Conservation (phyloP, 208 protist genomes). For the Leishmania amazonensis region DNA sequence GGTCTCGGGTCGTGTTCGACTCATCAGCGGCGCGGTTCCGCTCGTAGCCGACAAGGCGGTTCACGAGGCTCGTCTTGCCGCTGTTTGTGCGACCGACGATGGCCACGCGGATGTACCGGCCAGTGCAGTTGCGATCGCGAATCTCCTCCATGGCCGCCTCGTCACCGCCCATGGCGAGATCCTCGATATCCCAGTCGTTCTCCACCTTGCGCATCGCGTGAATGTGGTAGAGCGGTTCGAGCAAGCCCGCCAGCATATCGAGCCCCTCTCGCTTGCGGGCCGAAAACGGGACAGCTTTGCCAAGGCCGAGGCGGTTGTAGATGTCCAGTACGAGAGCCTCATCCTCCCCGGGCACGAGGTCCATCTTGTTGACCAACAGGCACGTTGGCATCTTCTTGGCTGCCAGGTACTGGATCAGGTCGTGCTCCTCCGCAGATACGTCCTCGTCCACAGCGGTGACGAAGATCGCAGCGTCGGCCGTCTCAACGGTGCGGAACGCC, state of each 20-base stretch:
- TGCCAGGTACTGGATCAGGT: constrained; percentile 66
- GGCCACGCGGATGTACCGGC: constrained; percentile 88
- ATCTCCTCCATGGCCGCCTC: constrained; percentile 89
- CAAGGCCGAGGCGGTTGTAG: constrained; percentile 74
- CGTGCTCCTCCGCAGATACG: constrained; percentile 62
- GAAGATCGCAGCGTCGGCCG: constrained; percentile 83
- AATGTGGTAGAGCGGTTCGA: constrained; percentile 85
- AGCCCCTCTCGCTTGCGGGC: constrained; percentile 64
- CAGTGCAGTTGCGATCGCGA: constrained; percentile 78
- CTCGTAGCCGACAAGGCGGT: constrained; percentile 93
- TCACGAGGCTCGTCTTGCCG: constrained; percentile 94
- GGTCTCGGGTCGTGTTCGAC: constrained; percentile 91
- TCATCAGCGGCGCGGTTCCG: constrained; percentile 80
- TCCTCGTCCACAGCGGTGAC: constrained; percentile 75
- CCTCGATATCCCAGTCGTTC: constrained; percentile 91
- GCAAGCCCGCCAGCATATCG: constrained; percentile 65
- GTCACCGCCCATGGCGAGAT: constrained; percentile 82
- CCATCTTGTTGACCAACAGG: constrained; percentile 91
- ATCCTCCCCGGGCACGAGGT: constrained; percentile 65
- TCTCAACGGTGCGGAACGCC: constrained; percentile 82
- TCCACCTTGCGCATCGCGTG: constrained; percentile 75
- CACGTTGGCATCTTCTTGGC: constrained; percentile 75
- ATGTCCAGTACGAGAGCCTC: constrained; percentile 57
- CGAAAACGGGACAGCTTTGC: constrained; percentile 77
- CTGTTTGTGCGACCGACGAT: constrained; percentile 93